phyloP scores from a whole-genome alignment of 2,329 filamentous ascomycete genomes.

The Fusarium pseudograminearum region DNA sequence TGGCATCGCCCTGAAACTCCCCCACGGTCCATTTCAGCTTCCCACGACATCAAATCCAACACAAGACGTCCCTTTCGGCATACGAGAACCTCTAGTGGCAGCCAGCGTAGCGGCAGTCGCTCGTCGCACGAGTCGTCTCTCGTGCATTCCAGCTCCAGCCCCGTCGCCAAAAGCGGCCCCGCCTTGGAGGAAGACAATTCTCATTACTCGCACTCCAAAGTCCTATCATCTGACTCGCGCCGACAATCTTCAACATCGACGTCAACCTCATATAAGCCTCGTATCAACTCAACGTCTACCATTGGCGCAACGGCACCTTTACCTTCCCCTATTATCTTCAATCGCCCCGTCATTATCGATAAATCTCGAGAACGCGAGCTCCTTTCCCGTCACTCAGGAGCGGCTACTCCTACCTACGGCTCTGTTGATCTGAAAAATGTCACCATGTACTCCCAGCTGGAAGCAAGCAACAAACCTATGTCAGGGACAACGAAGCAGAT shows the following conservation, averaged over 20 bases:
- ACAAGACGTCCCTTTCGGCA: constrained; percentile 41
- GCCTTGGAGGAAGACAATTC: constrained; percentile 43
- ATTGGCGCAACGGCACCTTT: not conserved
- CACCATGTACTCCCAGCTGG: constrained; percentile 51
- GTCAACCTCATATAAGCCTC: constrained; percentile 34
- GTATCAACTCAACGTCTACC: constrained; percentile 23
- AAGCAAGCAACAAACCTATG: constrained; percentile 49
- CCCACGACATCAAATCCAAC: constrained; percentile 33
- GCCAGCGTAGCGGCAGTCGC: constrained; percentile 46
- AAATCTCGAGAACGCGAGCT: constrained; percentile 42
- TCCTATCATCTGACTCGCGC: constrained; percentile 45
- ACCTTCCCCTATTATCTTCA: constrained; percentile 41
- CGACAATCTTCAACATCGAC: constrained; percentile 33
- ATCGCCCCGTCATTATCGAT: constrained; percentile 35
- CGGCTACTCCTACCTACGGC: constrained; percentile 14
- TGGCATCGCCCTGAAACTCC: constrained; percentile 42
- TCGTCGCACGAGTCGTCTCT: constrained; percentile 48
- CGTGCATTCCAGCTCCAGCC: constrained; percentile 44
- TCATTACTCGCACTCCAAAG: constrained; percentile 36
- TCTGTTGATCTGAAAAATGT: constrained; percentile 53
- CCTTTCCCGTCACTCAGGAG: constrained; percentile 38
- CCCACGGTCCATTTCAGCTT: constrained; percentile 35
- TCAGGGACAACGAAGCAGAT: constrained; percentile 50
- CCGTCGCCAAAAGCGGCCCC: constrained; percentile 44
- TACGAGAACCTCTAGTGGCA: constrained; percentile 45